Evolutionary conservation across 2,329 filamentous ascomycete species (phyloP).

Genomic region (Atkinsonella hypoxylon): DNA sequence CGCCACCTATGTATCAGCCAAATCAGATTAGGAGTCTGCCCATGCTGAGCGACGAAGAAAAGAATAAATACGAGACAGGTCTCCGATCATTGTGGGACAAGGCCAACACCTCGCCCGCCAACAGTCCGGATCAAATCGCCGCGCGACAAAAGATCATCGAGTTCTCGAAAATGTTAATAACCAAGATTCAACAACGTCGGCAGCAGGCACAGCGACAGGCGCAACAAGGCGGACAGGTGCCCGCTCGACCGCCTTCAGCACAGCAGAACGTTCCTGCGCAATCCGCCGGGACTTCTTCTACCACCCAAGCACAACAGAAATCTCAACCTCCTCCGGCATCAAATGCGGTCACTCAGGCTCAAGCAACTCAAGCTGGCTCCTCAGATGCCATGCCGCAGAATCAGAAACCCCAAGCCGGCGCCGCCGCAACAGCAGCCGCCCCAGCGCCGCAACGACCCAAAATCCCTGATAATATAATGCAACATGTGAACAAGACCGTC

Average conservation of each 20-base stretch:
- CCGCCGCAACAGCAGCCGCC: constrained; percentile 1
- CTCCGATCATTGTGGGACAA: constrained; percentile 41
- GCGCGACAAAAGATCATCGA: constrained; percentile 47
- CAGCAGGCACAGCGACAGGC: constrained; percentile 21
- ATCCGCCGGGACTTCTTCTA: constrained; percentile 8
- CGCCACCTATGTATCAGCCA: constrained; percentile 35
- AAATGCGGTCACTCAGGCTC: not conserved
- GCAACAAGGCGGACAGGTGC: constrained; percentile 13
- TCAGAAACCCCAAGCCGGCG: constrained; percentile 11
- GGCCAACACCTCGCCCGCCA: constrained; percentile 33
- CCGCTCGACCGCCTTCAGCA: constrained; percentile 12
- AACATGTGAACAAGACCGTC: constrained; percentile 35
- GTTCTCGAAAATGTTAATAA: constrained; percentile 45
- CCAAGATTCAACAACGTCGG: constrained; percentile 35
- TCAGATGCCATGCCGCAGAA: constrained; percentile 8
- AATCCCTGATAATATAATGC: constrained; percentile 31
- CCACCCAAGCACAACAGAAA: constrained; percentile 10
- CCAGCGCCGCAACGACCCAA: constrained; percentile 17
- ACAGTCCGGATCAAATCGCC: constrained; percentile 34
- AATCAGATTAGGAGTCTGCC: constrained; percentile 38
- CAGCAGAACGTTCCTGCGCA: constrained; percentile 8
- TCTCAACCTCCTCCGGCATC: constrained; percentile 2
- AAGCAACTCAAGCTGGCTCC: constrained; percentile 4
- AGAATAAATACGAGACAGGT: constrained; percentile 45
- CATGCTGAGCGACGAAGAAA: constrained; percentile 42